A percentile compares a stretch with the other conserved stretches of the same genome.
Evolutionary conservation across 768 basidiomycete species (phyloP).

Genomic region (Melanogaster broomeanus): DNA sequence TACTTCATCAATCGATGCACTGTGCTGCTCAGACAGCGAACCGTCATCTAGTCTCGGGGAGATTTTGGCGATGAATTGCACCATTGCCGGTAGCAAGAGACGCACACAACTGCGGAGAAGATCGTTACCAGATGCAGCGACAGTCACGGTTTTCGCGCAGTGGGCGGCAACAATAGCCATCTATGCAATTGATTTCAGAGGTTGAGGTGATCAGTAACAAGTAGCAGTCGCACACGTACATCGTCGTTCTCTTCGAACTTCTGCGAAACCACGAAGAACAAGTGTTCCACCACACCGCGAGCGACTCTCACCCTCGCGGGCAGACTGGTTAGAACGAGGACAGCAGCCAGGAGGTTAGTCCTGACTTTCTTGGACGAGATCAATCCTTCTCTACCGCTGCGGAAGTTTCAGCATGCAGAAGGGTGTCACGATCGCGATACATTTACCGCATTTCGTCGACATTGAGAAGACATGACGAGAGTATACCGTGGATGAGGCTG

Average conservation of each 20-base stretch:
- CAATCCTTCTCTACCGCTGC: constrained; percentile 76
- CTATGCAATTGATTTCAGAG: constrained; percentile 38
- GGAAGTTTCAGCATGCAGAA: constrained; percentile 6
- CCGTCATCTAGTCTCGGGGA: constrained; percentile 63
- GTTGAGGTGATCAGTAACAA: neutral
- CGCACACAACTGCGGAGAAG: constrained; percentile 71
- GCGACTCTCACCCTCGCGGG: constrained; percentile 69
- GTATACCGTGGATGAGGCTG: constrained; percentile 69
- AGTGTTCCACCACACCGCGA: constrained; percentile 75
- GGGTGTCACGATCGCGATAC: neutral
- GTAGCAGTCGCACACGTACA: constrained; percentile 40
- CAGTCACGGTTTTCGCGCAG: constrained; percentile 82
- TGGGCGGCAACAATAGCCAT: constrained; percentile 84
- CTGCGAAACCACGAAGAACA: constrained; percentile 82
- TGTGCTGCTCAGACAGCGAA: constrained; percentile 53
- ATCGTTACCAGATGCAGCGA: constrained; percentile 68
- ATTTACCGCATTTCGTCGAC: constrained; percentile 90
- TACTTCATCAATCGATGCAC: constrained; percentile 71
- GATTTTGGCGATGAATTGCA: constrained; percentile 76
- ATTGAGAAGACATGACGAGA: constrained; percentile 85
- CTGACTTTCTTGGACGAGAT: constrained; percentile 84
- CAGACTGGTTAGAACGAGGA: constrained; percentile 81
- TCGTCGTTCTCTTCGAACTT: constrained; percentile 72
- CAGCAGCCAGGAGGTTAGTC: constrained; percentile 84
- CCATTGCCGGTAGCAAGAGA: constrained; percentile 75